Conservation (phyloP, 2,329 filamentous ascomycete genomes). For the Sporothrix variecibatus region DNA sequence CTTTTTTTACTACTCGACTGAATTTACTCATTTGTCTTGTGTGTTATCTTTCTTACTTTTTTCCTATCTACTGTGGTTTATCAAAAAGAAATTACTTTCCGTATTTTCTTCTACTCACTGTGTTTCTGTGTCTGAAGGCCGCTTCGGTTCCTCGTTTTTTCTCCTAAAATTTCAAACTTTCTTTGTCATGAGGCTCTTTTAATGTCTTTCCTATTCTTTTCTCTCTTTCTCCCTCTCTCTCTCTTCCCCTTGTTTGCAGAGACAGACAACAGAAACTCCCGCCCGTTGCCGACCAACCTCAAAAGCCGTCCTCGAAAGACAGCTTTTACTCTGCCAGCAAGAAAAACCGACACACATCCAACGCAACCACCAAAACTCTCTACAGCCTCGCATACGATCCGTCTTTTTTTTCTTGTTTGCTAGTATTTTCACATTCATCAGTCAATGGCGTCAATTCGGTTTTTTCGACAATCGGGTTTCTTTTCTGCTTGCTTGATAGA, state of each 20-base stretch:
- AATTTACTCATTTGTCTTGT: background rate
- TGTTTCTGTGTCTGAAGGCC: background rate
- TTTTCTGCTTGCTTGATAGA: conserved; percentile 10
- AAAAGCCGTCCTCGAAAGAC: background rate
- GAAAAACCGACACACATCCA: background rate
- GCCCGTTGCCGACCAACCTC: background rate
- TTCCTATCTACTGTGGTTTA: background rate
- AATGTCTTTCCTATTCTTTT: background rate
- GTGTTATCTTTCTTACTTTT: background rate
- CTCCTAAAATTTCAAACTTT: background rate
- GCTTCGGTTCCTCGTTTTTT: background rate
- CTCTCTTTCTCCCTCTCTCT: background rate
- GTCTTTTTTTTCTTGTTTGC: background rate
- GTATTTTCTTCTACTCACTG: background rate
- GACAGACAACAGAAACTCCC: background rate
- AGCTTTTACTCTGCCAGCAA: conserved; percentile 1
- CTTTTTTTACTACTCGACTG: background rate
- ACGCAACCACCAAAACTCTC: background rate
- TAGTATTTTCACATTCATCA: background rate
- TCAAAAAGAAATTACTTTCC: background rate
- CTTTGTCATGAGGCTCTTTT: background rate
- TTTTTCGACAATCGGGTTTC: background rate
- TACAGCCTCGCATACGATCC: background rate
- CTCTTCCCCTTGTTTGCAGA: background rate
- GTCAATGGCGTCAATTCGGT: conserved; percentile 5